A percentile compares a stretch with the other conserved stretches of the same genome.
Evolutionary conservation across 345 rosid species (phyloP).

Genomic region (Rhodomyrtus tomentosa): DNA sequence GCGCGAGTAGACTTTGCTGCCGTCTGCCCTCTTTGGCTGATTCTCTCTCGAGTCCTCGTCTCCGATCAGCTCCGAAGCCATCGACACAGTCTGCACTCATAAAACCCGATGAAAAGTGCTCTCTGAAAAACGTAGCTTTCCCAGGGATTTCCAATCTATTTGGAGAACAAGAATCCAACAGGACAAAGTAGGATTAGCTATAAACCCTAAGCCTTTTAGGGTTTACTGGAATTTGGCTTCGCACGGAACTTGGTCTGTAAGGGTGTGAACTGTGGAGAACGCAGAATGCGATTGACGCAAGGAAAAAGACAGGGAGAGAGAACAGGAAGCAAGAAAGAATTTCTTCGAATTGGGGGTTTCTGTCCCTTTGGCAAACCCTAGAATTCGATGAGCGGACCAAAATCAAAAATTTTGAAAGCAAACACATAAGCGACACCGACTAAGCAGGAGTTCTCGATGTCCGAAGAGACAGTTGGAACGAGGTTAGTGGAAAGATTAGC

Average conservation of each 20-base stretch:
- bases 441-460: not conserved
- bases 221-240: not conserved
- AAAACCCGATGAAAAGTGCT: not conserved
- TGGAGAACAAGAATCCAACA: not conserved
- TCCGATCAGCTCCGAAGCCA: conserved; percentile 11
- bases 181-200: not conserved
- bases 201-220: not conserved
- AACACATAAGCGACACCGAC: not conserved
- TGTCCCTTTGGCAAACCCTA: not conserved
- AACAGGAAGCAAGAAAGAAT: not conserved
- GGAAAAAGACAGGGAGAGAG: not conserved
- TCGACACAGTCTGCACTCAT: conserved; percentile 1
- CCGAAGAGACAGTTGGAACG: not conserved
- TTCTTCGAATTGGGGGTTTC: not conserved
- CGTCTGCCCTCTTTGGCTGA: not conserved
- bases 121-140: not conserved
- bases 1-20: not conserved
- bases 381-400: not conserved
- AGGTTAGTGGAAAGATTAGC: not conserved
- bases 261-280: not conserved
- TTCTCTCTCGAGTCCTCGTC: conserved; percentile 6
- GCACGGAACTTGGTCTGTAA: not conserved
- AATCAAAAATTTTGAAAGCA: not conserved
- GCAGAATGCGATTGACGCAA: not conserved
- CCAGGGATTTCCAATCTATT: not conserved